Conservation (phyloP, 257 asterid genomes). For the Avicennia marina region DNA sequence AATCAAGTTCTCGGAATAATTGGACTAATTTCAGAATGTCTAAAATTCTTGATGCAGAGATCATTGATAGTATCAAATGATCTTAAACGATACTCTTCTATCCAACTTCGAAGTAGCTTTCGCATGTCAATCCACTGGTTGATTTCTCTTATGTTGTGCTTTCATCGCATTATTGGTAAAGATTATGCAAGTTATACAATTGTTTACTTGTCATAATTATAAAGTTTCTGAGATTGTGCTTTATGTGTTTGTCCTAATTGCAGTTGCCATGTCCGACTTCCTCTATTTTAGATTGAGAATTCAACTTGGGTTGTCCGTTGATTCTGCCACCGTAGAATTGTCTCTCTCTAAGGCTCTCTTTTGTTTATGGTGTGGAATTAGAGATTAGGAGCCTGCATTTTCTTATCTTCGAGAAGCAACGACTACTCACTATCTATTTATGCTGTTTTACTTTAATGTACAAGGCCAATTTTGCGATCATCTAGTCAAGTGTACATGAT, state of each 20-base stretch:
- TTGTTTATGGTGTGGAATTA: constrained; percentile 69
- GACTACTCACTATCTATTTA: constrained; percentile 85
- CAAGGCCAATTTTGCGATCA: too few relatives aligned
- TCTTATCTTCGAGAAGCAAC: constrained; percentile 66
- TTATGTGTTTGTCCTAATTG: constrained; percentile 23
- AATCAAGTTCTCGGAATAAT: too few relatives aligned
- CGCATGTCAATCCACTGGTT: too few relatives aligned
- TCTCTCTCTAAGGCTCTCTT: constrained; percentile 85
- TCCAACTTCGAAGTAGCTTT: too few relatives aligned
- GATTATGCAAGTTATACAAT: constrained; percentile 1
- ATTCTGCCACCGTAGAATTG: constrained; percentile 93
- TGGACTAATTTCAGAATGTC: too few relatives aligned
- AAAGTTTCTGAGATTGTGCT: neutral
- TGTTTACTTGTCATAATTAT: neutral
- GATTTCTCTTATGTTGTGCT: too few relatives aligned
- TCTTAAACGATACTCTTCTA: too few relatives aligned
- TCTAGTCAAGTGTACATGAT: too few relatives aligned
- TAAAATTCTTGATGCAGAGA: too few relatives aligned
- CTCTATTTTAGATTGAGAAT: constrained; percentile 63
- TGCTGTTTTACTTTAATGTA: too few relatives aligned
- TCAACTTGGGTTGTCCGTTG: constrained; percentile 77
- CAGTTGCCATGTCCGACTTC: constrained; percentile 78
- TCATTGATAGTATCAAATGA: too few relatives aligned
- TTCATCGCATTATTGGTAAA: neutral
- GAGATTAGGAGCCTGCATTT: constrained; percentile 71